phyloP scores from a whole-genome alignment of 2,329 filamentous ascomycete genomes.

The Botryotinia globosa region DNA sequence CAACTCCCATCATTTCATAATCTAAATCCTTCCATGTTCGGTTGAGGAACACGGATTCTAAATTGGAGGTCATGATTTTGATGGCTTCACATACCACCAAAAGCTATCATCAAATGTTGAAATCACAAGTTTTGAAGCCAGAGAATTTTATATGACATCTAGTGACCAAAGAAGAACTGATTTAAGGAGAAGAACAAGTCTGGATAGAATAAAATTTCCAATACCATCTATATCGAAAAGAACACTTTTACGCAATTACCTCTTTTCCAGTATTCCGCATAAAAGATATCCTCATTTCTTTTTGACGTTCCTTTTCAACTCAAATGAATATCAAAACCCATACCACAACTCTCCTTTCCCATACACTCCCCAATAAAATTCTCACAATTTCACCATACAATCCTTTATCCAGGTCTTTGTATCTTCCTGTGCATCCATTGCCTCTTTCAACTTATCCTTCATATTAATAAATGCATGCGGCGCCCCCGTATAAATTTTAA shows the following conservation, averaged over 20 bases:
- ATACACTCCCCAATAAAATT: accelerated
- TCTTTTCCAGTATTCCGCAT: background rate
- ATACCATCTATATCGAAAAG: background rate
- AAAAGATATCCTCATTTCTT: background rate
- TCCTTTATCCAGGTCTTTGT: slow-evolving; percentile 27
- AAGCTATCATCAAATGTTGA: background rate
- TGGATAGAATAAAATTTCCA: background rate
- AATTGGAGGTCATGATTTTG: accelerated
- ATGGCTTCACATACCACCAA: background rate
- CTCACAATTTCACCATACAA: slow-evolving; percentile 16
- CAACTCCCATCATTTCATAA: background rate
- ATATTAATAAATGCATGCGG: slow-evolving; percentile 49
- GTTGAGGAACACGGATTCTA: background rate
- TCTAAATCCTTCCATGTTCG: background rate
- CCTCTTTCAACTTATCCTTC: slow-evolving; percentile 24
- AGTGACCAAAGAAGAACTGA: background rate
- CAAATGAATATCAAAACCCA: background rate
- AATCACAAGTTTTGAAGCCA: background rate
- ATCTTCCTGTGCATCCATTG: slow-evolving; percentile 25
- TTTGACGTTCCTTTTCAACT: no score
- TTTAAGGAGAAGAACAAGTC: accelerated
- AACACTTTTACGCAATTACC: background rate
- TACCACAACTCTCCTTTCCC: no score
- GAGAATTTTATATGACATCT: background rate
- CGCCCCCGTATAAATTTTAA: slow-evolving; percentile 54